These are phyloP conservation scores for Venturia pyrina DNA, from an alignment of 2,329 filamentous ascomycete genomes.

Conservation along the genomic window DNA sequence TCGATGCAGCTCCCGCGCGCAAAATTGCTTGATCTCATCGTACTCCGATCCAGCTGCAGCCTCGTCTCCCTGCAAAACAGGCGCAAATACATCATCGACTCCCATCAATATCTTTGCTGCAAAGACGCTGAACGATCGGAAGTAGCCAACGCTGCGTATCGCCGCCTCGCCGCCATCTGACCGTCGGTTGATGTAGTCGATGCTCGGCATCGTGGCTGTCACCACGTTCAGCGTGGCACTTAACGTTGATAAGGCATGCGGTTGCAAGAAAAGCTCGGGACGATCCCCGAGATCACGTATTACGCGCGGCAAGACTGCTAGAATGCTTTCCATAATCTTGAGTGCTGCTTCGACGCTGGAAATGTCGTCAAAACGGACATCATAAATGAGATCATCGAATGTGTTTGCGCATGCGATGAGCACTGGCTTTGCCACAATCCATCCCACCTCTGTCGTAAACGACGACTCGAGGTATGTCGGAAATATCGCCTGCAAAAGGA, in stretches of 20 bases:
- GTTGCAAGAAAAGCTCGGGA: constrained; percentile 26
- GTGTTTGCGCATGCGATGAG: constrained; percentile 36
- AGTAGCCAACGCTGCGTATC: constrained; percentile 26
- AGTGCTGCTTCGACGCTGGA: constrained; percentile 28
- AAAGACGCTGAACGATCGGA: constrained; percentile 31
- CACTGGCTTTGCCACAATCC: constrained; percentile 44
- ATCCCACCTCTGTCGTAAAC: constrained; percentile 36
- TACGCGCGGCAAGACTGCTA: constrained; percentile 26
- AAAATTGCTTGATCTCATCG: constrained; percentile 18
- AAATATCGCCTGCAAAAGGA: constrained; percentile 44
- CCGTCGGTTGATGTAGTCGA: constrained; percentile 38
- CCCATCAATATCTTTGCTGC: constrained; percentile 8
- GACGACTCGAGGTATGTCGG: constrained; percentile 45
- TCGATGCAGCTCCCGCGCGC: constrained; percentile 32
- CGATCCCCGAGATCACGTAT: constrained; percentile 28
- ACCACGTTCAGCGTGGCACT: constrained; percentile 32
- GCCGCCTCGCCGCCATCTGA: constrained; percentile 20
- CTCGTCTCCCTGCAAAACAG: background rate
- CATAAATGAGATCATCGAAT: constrained; percentile 34
- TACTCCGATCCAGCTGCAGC: constrained; percentile 4
- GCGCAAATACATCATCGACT: constrained; percentile 1
- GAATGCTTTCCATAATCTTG: constrained; percentile 28
- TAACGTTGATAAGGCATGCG: constrained; percentile 30
- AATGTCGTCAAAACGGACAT: constrained; percentile 33
- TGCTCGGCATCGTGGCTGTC: constrained; percentile 28